Evolutionary conservation across 345 rosid genomes (phyloP).

Genomic region (Melaleuca alternifolia): DNA sequence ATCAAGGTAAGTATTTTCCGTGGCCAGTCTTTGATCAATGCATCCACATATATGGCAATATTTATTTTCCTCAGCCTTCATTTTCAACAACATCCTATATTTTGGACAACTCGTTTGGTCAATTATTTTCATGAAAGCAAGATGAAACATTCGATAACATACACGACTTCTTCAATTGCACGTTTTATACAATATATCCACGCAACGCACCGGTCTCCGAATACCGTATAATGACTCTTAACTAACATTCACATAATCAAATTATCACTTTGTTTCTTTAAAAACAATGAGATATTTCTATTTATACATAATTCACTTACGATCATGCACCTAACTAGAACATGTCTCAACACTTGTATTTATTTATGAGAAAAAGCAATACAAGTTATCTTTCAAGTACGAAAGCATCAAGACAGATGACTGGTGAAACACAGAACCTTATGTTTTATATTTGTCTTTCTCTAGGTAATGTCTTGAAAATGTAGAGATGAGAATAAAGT

Average conservation of each 20-base stretch:
- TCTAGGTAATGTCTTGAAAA: not conserved
- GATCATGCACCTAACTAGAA: rapidly evolving
- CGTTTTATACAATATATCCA: rapidly evolving
- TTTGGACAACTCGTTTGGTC: not conserved
- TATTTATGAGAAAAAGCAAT: not conserved
- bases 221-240: not conserved
- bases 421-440: not conserved
- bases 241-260: not conserved
- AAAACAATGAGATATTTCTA: not conserved
- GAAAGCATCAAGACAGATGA: not conserved
- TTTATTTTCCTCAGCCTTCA: not conserved
- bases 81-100: not conserved
- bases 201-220: rapidly evolving
- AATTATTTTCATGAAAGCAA: not conserved
- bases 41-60: not conserved
- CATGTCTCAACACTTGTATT: not conserved
- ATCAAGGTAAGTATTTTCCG: not conserved
- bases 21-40: not conserved
- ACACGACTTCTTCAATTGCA: not conserved
- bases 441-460: not conserved
- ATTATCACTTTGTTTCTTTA: not conserved
- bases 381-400: not conserved
- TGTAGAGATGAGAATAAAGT: not conserved
- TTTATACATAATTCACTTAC: not conserved
- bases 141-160: not conserved